phyloP scores from a whole-genome alignment of 305 asterid species.

The Plantago coronopus region DNA sequence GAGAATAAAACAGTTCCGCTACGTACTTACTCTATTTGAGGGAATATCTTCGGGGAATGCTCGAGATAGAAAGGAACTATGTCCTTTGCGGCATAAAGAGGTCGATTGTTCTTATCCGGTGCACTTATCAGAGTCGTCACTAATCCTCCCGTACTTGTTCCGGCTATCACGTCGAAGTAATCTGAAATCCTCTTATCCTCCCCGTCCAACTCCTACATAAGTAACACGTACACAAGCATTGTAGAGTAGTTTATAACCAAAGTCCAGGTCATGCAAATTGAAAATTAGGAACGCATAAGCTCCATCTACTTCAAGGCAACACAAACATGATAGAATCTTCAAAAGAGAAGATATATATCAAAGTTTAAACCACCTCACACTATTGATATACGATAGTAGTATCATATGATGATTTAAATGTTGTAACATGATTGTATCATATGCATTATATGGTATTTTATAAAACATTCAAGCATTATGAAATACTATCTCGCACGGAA shows the following conservation, averaged over 20 bases:
- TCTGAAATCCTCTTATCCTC: constrained; percentile 46
- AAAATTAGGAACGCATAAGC: no score
- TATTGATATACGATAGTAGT: no score
- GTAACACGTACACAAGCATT: no score
- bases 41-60: constrained; percentile 52
- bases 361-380: no score
- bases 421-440: no score
- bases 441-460: no score
- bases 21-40: constrained; percentile 48
- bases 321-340: background rate
- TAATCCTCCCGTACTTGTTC: constrained; percentile 72
- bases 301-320: background rate
- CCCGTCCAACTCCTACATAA: constrained; percentile 58
- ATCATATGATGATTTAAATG: no score
- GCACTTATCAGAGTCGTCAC: constrained; percentile 55
- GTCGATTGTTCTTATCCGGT: constrained; percentile 41
- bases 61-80: constrained; percentile 43
- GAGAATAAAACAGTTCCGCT: background rate
- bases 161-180: constrained; percentile 64
- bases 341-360: no score
- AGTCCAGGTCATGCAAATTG: no score
- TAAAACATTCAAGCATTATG: no score
- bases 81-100: constrained; percentile 57
- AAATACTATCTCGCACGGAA: no score
- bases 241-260: no score